A percentile compares a stretch with the other conserved stretches of the same genome.
phyloP scores from a whole-genome alignment of 352 stramenopile genomes.

The Phytophthora palmivora region DNA sequence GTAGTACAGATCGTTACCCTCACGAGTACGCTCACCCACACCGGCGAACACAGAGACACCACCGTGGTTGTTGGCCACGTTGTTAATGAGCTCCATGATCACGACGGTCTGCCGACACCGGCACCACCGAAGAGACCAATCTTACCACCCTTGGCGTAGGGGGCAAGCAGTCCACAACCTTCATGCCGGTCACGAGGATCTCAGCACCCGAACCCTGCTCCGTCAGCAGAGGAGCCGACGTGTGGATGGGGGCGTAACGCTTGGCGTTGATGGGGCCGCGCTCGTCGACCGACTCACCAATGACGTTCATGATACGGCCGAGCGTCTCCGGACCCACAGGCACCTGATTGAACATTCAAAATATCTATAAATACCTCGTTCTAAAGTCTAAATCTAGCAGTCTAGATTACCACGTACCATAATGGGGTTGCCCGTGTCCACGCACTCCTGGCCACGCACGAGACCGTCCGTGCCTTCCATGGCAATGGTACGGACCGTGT shows the following conservation, averaged over 20 bases:
- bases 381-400: background rate
- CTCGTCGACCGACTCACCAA: conserved; percentile 97
- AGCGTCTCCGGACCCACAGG: conserved; percentile 95
- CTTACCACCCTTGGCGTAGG: conserved; percentile 98
- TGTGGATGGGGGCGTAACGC: conserved; percentile 93
- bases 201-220: conserved; percentile 95
- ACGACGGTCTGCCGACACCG: conserved; percentile 98
- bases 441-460: conserved; percentile 94
- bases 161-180: conserved; percentile 97
- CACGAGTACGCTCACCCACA: conserved; percentile 97
- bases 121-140: conserved; percentile 98
- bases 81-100: conserved; percentile 99
- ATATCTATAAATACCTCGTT: conserved; percentile 23
- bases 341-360: conserved; percentile 77
- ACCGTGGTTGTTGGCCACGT: conserved; percentile 98
- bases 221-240: conserved; percentile 92
- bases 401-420: conserved; percentile 55
- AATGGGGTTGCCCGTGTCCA: conserved; percentile 93
- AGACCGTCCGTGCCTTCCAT: conserved; percentile 98
- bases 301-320: conserved; percentile 98
- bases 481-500: conserved; percentile 97
- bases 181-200: conserved; percentile 97
- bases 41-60: conserved; percentile 98
- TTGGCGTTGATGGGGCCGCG: conserved; percentile 94
- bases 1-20: conserved; percentile 99